Percentiles rank a stretch among this genome's conserved stretches.
Evolutionary conservation across 768 basidiomycete genomes (phyloP).

Genomic region (Naematelia aurantialba): DNA sequence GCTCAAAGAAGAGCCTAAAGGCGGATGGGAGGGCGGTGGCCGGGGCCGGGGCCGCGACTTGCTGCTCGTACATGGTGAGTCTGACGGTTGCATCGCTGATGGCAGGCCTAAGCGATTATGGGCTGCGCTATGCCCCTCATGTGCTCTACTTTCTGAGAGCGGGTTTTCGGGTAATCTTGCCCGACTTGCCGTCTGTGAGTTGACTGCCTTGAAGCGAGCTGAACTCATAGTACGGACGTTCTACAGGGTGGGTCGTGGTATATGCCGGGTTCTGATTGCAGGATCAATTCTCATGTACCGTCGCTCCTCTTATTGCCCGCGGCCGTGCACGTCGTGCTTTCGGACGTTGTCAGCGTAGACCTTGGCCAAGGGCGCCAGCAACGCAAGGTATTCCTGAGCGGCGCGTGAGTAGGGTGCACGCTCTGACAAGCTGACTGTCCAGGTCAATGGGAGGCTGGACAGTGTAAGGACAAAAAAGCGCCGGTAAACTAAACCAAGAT

Average conservation of each 20-base stretch:
- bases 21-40: constrained; percentile 44
- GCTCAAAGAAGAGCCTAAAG: constrained; percentile 28
- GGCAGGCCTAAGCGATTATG: constrained; percentile 45
- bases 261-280: constrained; percentile 8
- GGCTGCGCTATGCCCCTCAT: constrained; percentile 49
- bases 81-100: neutral
- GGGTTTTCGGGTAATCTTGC: constrained; percentile 51
- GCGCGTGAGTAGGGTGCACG: constrained; percentile 35
- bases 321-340: constrained; percentile 46
- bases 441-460: constrained; percentile 51
- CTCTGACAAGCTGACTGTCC: constrained; percentile 9
- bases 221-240: constrained; percentile 44
- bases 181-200: constrained; percentile 51
- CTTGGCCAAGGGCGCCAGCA: constrained; percentile 34
- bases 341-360: constrained; percentile 45
- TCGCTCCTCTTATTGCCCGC: constrained; percentile 42
- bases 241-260: constrained; percentile 36
- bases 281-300: constrained; percentile 47
- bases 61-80: constrained; percentile 50
- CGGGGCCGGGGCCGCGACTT: constrained; percentile 45
- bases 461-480: constrained; percentile 32
- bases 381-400: constrained; percentile 49
- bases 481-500: constrained; percentile 15
- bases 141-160: constrained; percentile 43
- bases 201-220: neutral